Base-by-base conservation (phyloP, 2,329 filamentous ascomycete species). In the Ploettnerulaceae sp. region DNA sequence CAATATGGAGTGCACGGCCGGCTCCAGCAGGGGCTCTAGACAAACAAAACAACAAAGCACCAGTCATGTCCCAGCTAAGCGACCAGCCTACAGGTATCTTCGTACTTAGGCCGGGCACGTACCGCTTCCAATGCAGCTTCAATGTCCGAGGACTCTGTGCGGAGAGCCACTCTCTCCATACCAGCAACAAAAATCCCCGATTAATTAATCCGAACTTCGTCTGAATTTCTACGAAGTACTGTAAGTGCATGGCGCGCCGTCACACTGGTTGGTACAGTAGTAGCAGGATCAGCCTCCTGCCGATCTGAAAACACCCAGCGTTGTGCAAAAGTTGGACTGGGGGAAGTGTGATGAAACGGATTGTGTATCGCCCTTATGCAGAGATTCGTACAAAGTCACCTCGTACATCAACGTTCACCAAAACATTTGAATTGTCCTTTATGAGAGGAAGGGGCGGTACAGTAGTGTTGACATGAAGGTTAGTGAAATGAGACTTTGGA, bases 141-240 rank as follows among this genome's bases (percentile, higher is more conserved):
- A 42, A 43, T 20, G 45, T 48, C 45, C 28, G 38, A 48, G 31
- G 21, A 11, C 22, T 47, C 37, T 47, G 44, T 47, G 44, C 44
- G 25, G 32, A 29, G 22, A 12, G 28, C 29, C 24, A 29, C 14
- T 25, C 15, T 36, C 43, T 45, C 43, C 42, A 29, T 29, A 35
- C 36, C 29, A 15, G 26, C 14, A 40, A 18, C 31, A 47, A 41
- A 25, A n/a, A n/a, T n/a, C n/a, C n/a, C n/a, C n/a, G n/a, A n/a
- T n/a, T n/a, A n/a, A n/a, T n/a, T n/a, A 40, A 29, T 32, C 44
- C 44, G 44, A 47, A n/a, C n/a, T 14, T 33, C 28, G 21, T 32
- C 37, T 40, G 37, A 40, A 40, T n/a, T 40, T 29, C 37, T 29
- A n/a, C n/a, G n/a, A n/a, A n/a, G n/a, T n/a, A n/a, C n/a, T n/a